Percentiles rank a stretch among this genome's conserved stretches.
Evolutionary conservation across 352 stramenopile species (phyloP).

Genomic region (Saprolegnia diclina): DNA sequence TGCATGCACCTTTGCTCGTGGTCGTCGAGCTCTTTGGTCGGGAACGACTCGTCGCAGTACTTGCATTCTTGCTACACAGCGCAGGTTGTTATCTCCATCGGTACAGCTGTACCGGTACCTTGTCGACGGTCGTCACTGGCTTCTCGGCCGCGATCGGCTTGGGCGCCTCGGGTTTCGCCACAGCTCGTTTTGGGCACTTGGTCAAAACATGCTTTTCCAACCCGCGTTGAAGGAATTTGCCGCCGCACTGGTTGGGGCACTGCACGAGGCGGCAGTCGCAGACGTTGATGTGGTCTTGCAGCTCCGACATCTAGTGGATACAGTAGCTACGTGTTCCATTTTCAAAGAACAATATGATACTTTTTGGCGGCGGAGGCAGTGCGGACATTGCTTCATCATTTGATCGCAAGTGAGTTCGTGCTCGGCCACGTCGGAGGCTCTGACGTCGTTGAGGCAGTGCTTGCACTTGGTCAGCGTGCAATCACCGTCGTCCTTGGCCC

Average conservation of each 20-base stretch:
- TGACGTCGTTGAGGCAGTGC: constrained; percentile 49
- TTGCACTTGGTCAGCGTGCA: constrained; percentile 44
- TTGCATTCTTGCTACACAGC: constrained; percentile 53
- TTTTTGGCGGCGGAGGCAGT: constrained; percentile 74
- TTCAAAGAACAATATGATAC: constrained; percentile 27
- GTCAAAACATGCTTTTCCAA: constrained; percentile 70
- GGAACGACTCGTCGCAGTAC: constrained; percentile 74
- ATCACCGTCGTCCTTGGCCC: constrained; percentile 6
- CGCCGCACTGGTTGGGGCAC: constrained; percentile 69
- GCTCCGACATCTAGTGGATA: constrained; percentile 45
- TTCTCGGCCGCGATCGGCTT: neutral
- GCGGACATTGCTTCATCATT: constrained; percentile 75
- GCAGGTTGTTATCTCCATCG: neutral
- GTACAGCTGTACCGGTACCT: constrained; percentile 8
- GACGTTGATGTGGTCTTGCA: constrained; percentile 76
- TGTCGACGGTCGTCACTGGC: neutral
- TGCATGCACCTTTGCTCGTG: constrained; percentile 53
- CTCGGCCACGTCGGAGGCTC: constrained; percentile 44
- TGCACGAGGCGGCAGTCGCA: constrained; percentile 73
- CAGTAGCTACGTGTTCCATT: neutral
- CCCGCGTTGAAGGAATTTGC: constrained; percentile 72
- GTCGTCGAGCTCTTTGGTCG: constrained; percentile 40
- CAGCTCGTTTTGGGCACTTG: constrained; percentile 48
- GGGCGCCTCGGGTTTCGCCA: neutral
- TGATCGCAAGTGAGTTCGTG: constrained; percentile 76